These are phyloP conservation scores for Citrullus amarus DNA, from an alignment of 306 rosid genomes.

Conservation along the genomic window DNA sequence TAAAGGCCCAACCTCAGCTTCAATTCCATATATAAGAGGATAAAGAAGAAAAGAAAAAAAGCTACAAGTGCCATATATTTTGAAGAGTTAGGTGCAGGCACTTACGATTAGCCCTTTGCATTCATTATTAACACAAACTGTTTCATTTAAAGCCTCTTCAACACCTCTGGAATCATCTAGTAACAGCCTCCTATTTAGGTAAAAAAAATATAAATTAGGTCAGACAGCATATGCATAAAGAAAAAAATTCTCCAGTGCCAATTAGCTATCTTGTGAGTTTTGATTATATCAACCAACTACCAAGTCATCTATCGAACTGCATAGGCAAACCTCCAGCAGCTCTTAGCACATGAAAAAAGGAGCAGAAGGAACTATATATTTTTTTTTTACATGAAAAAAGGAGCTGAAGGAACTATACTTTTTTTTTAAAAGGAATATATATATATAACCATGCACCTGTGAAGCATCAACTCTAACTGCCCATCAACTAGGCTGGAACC, in stretches of 20 bases:
- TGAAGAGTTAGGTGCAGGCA: neutral
- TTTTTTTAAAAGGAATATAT: neutral
- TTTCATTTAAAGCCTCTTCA: constrained; percentile 74
- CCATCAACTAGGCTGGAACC: constrained; percentile 38
- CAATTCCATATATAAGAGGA: neutral
- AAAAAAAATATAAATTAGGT: neutral
- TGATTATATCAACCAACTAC: neutral
- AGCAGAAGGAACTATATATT: neutral
- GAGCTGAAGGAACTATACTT: neutral
- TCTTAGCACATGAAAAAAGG: neutral
- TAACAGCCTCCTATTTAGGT: constrained; percentile 53
- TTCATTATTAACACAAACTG: constrained; percentile 46
- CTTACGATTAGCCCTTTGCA: constrained; percentile 81
- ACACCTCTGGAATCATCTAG: constrained; percentile 84
- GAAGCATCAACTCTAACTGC: constrained; percentile 45
- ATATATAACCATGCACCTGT: constrained; percentile 22
- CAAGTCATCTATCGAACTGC: neutral
- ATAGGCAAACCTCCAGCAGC: neutral
- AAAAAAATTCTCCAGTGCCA: neutral
- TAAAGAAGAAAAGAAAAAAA: neutral
- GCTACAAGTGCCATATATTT: neutral
- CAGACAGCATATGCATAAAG: neutral
- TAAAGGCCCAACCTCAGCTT: neutral
- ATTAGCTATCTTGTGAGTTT: neutral
- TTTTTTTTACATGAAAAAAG: neutral